Conservation (phyloP, 371 early-diverging fungal species). For the Agmasoma carcini region DNA sequence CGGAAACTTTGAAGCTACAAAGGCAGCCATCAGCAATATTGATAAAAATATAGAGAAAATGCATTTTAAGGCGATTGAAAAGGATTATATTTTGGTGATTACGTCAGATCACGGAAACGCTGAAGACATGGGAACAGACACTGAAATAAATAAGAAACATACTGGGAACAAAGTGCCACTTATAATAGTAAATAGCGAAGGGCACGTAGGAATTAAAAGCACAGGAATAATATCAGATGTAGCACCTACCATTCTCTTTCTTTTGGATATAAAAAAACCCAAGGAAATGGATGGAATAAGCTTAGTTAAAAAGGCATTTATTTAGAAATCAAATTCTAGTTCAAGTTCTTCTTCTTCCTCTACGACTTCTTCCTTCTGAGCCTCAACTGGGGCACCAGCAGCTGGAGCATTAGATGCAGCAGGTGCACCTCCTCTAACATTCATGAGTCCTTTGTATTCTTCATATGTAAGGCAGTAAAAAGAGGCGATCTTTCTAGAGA, state of each 20-base stretch:
- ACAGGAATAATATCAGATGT: constrained; percentile 67
- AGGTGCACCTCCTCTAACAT: background rate
- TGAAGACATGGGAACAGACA: constrained; percentile 81
- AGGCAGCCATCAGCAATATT: constrained; percentile 73
- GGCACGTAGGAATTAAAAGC: constrained; percentile 48
- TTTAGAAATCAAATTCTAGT: constrained; percentile 23
- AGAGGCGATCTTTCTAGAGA: constrained; percentile 27
- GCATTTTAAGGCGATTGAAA: constrained; percentile 68
- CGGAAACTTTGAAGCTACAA: constrained; percentile 78
- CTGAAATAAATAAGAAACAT: constrained; percentile 67
- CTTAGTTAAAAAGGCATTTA: constrained; percentile 7
- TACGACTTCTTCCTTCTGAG: constrained; percentile 12
- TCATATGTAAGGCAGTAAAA: constrained; percentile 21
- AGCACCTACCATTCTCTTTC: constrained; percentile 80
- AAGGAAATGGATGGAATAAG: constrained; percentile 78
- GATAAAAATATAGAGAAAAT: constrained; percentile 81
- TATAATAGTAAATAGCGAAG: constrained; percentile 58
- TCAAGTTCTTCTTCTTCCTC: constrained; percentile 33
- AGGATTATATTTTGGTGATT: constrained; percentile 75
- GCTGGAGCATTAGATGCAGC: background rate
- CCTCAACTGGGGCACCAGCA: constrained; percentile 5
- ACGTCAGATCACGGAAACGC: constrained; percentile 99
- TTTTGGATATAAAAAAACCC: constrained; percentile 77
- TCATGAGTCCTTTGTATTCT: constrained; percentile 26
- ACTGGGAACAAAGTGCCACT: constrained; percentile 65